Conservation (phyloP, 306 rosid species). For the Corylus heterophylla region DNA sequence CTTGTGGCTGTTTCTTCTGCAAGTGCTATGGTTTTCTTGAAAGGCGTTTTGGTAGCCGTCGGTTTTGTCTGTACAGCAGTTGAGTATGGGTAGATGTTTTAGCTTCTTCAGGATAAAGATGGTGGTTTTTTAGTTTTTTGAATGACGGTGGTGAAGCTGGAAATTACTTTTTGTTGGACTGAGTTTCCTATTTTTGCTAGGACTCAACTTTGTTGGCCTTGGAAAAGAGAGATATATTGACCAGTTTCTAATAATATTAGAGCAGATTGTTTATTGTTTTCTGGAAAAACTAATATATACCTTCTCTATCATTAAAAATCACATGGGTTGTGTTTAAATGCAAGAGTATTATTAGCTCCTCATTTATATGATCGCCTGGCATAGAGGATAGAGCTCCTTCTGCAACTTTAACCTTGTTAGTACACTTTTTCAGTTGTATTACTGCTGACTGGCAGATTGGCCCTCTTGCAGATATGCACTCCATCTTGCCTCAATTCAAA, state of each 20-base stretch:
- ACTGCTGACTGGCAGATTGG: background rate
- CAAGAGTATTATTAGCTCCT: background rate
- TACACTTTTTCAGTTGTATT: background rate
- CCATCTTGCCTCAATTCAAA: too few species aligned
- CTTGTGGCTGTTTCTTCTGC: constrained; percentile 18
- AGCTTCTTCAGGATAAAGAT: constrained; percentile 49
- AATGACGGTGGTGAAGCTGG: constrained; percentile 56
- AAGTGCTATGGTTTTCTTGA: constrained; percentile 29
- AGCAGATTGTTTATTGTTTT: constrained; percentile 11
- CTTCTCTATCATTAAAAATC: background rate
- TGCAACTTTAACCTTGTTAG: background rate
- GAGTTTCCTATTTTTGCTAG: constrained; percentile 30
- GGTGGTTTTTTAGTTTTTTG: constrained; percentile 46
- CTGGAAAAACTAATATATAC: background rate
- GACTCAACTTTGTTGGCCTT: constrained; percentile 35
- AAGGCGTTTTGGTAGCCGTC: constrained; percentile 49
- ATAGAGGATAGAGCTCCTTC: background rate
- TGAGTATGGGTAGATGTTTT: constrained; percentile 70
- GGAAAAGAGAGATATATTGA: constrained; percentile 22
- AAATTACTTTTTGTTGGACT: constrained; percentile 32
- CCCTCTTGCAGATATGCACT: too few species aligned
- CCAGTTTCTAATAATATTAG: constrained; percentile 16
- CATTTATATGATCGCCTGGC: background rate
- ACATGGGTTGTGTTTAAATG: background rate
- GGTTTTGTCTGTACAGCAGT: constrained; percentile 69